A percentile compares a stretch with the other conserved stretches of the same genome.
Conservation (phyloP, 306 rosid species). For the Prunus davidiana region DNA sequence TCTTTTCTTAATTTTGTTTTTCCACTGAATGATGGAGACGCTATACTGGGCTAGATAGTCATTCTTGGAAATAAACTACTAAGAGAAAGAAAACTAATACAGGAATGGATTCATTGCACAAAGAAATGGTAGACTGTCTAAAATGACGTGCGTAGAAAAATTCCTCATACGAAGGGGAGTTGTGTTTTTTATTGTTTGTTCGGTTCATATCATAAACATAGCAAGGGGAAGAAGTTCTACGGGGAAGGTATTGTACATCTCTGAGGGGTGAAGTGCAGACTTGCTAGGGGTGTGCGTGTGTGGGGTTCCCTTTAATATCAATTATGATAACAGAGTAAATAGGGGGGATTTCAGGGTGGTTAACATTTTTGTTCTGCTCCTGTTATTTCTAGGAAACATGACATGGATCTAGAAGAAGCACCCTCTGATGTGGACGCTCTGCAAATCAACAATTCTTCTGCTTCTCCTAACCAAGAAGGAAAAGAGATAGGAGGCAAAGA, state of each 20-base stretch:
- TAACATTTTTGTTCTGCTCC: neutral
- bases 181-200: neutral
- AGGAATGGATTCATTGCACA: neutral
- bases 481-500: conserved; percentile 31
- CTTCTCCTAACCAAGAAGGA: conserved; percentile 25
- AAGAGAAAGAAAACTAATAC: neutral
- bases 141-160: neutral
- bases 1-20: neutral
- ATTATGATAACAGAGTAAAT: neutral
- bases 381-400: conserved; percentile 41
- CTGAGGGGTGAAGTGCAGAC: neutral
- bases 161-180: neutral
- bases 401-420: conserved; percentile 33
- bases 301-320: neutral
- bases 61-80: neutral
- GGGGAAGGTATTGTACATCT: neutral
- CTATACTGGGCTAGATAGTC: neutral
- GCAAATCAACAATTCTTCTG: conserved; percentile 21
- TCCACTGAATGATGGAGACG: too few relatives aligned
- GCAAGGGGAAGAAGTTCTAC: neutral
- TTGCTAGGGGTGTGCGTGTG: neutral
- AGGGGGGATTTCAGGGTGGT: neutral
- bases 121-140: neutral
- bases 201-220: neutral
- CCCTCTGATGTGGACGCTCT: conserved; percentile 17